A percentile compares a stretch with the other conserved stretches of the same genome.
These are phyloP conservation scores for Candida germanica DNA, from an alignment of 805 yeast species.

Conservation along the genomic window DNA sequence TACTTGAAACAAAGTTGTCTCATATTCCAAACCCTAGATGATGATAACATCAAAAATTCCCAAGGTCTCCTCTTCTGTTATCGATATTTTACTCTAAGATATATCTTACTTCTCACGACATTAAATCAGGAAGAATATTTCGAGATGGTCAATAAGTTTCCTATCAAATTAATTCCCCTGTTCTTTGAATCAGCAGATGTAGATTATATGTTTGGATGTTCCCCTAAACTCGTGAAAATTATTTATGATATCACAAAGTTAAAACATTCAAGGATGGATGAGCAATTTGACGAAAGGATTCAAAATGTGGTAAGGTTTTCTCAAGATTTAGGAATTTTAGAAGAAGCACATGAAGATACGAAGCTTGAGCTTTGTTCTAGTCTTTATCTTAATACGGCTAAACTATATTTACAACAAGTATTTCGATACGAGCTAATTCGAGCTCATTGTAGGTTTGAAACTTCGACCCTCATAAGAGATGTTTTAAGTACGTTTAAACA, in stretches of 20 bases:
- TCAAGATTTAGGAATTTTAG: background rate
- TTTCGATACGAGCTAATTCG: background rate
- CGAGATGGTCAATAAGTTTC: constrained; percentile 14
- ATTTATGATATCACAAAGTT: constrained; percentile 19
- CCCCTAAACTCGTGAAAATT: constrained; percentile 22
- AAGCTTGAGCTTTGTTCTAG: constrained; percentile 16
- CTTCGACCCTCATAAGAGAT: background rate
- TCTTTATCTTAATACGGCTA: constrained; percentile 17
- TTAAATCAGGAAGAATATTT: constrained; percentile 16
- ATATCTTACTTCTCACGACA: constrained; percentile 22
- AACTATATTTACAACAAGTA: constrained; percentile 9
- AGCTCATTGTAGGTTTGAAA: background rate
- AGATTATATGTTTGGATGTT: constrained; percentile 33
- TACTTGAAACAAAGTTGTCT: constrained; percentile 27
- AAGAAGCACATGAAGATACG: constrained; percentile 3
- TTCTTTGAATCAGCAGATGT: constrained; percentile 20
- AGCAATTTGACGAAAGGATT: background rate
- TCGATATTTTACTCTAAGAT: constrained; percentile 27
- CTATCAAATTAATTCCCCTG: constrained; percentile 21
- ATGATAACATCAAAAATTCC: constrained; percentile 17
- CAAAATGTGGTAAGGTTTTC: too few species aligned
- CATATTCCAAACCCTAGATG: constrained; percentile 19
- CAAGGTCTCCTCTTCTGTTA: constrained; percentile 25
- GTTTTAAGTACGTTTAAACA: background rate
- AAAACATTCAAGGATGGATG: constrained; percentile 10